phyloP scores from a whole-genome alignment of 73 alveolate species.

The Stentor coeruleus region DNA sequence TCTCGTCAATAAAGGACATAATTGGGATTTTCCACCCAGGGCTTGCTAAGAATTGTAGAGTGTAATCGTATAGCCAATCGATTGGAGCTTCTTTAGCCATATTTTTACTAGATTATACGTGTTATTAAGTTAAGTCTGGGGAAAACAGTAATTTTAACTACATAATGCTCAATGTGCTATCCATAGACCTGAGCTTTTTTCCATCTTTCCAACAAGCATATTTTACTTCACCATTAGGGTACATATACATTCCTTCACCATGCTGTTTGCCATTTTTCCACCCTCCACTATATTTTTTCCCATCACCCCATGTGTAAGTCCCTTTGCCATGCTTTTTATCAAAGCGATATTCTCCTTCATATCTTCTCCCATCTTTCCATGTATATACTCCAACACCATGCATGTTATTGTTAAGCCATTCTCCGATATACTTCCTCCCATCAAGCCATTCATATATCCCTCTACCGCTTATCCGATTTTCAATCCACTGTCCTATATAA shows the following conservation, averaged over 20 bases:
- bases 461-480: slow-evolving; percentile 32
- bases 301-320: slow-evolving; percentile 39
- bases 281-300: slow-evolving; percentile 39
- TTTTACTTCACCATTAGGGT: slow-evolving; percentile 27
- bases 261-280: slow-evolving; percentile 39
- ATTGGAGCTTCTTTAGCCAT: neutral
- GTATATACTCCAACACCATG: slow-evolving; percentile 42
- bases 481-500: slow-evolving; percentile 69
- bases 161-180: no score
- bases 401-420: slow-evolving; percentile 26
- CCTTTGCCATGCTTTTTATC: slow-evolving; percentile 48
- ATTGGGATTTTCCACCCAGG: slow-evolving; percentile 79
- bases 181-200: slow-evolving; percentile 35
- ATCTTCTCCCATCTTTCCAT: slow-evolving; percentile 39
- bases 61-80: slow-evolving; percentile 71
- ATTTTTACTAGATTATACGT: no score
- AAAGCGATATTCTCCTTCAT: slow-evolving; percentile 30
- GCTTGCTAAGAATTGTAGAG: slow-evolving; percentile 49
- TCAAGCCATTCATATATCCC: slow-evolving; percentile 25
- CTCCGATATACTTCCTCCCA: slow-evolving; percentile 40
- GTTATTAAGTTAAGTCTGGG: no score
- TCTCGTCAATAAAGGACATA: slow-evolving; percentile 61
- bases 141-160: no score
- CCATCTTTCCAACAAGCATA: slow-evolving; percentile 43
- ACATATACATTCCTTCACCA: slow-evolving; percentile 30